Conservation (phyloP, 2,329 filamentous ascomycete genomes). For the Colletotrichum spinosum region DNA sequence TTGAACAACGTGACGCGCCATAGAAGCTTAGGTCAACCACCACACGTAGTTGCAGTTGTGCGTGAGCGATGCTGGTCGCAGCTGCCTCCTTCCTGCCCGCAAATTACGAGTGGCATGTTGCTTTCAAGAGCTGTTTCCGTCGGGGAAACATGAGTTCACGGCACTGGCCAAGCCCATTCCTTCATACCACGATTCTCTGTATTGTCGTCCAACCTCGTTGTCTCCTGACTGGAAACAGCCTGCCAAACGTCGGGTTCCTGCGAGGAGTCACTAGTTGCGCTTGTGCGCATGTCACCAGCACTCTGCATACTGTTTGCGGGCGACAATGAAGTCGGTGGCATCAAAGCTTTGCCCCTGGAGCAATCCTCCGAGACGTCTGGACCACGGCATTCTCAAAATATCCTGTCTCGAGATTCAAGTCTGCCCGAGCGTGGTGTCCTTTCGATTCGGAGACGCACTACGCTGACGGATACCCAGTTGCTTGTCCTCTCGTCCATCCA, state of each 20-base stretch:
- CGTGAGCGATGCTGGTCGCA: constrained; percentile 8
- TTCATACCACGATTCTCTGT: constrained; percentile 20
- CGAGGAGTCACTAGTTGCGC: constrained; percentile 6
- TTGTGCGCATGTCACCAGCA: constrained; percentile 13
- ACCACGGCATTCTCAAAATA: background rate
- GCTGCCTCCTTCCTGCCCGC: background rate
- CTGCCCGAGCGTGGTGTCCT: no score
- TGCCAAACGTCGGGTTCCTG: constrained; percentile 5
- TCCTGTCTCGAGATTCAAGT: constrained; percentile 1
- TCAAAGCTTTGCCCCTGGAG: constrained; percentile 3
- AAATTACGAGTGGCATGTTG: no score
- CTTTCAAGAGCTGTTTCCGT: no score
- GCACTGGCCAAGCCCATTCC: background rate
- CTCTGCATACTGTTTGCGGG: constrained; percentile 14
- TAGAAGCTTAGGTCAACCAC: constrained; percentile 18
- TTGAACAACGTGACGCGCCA: no score
- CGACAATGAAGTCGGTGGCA: background rate
- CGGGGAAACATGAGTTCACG: no score
- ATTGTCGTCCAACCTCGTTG: background rate
- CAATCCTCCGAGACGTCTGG: background rate
- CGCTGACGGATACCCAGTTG: no score
- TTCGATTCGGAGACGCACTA: no score
- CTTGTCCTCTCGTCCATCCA: no score
- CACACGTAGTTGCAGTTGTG: constrained; percentile 7
- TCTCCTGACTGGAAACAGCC: constrained; percentile 1